Evolutionary conservation across 768 basidiomycete genomes (phyloP).

Genomic region (Omphalotus guepiniiformis): DNA sequence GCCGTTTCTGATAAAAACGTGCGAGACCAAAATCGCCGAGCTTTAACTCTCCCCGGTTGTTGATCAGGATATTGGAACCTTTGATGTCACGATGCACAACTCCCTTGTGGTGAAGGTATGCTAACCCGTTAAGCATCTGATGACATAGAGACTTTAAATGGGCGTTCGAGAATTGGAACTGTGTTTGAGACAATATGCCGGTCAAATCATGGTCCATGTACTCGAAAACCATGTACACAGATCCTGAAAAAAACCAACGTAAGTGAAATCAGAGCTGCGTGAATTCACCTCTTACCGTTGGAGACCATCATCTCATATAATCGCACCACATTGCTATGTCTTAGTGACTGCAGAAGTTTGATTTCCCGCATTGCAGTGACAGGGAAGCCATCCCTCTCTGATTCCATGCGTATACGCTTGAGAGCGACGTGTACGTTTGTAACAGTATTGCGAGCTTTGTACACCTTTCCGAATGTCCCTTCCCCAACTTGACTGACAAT

Average conservation of each 20-base stretch:
- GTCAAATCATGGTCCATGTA: conserved; percentile 99
- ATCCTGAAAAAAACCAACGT: conserved; percentile 46
- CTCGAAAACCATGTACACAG: conserved; percentile 99
- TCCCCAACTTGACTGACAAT: conserved; percentile 95
- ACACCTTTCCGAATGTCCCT: conserved; percentile 72
- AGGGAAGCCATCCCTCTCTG: conserved; percentile 96
- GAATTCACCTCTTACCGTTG: conserved; percentile 79
- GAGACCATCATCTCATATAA: conserved; percentile 99
- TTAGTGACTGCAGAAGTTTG: conserved; percentile 88
- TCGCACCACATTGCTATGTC: conserved; percentile 85
- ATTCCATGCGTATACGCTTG: conserved; percentile 97
- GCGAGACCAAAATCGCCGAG: conserved; percentile 97
- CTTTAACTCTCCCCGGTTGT: conserved; percentile 89
- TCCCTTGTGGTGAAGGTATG: conserved; percentile 92
- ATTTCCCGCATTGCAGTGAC: conserved; percentile 99
- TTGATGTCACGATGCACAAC: conserved; percentile 99
- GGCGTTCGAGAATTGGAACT: conserved; percentile 78
- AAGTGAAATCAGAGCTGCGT: background rate
- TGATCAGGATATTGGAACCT: conserved; percentile 95
- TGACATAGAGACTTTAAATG: conserved; percentile 94
- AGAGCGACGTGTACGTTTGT: conserved; percentile 81
- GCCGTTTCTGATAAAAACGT: conserved; percentile 89
- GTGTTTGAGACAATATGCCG: conserved; percentile 87
- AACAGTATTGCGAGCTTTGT: conserved; percentile 48
- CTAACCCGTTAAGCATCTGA: conserved; percentile 93